Evolutionary conservation across 176 grass and related monocot genomes (phyloP).

Genomic region (Secale cereale): DNA sequence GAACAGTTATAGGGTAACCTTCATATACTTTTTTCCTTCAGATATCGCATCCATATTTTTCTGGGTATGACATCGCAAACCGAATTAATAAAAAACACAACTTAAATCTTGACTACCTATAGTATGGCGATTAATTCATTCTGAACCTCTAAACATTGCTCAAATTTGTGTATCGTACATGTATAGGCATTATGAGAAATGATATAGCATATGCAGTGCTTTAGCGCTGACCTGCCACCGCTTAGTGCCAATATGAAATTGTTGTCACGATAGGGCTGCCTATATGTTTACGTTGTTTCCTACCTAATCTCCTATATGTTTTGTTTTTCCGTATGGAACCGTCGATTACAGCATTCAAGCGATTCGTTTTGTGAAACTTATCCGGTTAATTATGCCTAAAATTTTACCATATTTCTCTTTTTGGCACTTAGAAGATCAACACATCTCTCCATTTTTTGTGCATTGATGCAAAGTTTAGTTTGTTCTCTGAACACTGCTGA

Average conservation of each 20-base stretch:
- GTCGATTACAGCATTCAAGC: neutral
- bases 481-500: neutral
- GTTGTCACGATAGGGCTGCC: constrained; percentile 81
- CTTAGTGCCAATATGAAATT: neutral
- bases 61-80: too few relatives aligned
- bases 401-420: neutral
- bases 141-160: too few relatives aligned
- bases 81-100: too few relatives aligned
- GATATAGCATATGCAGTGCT: neutral
- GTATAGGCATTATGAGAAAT: neutral
- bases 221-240: neutral
- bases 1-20: too few relatives aligned
- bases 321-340: neutral
- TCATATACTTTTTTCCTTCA: too few relatives aligned
- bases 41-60: too few relatives aligned
- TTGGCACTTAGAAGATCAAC: neutral
- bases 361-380: neutral
- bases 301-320: constrained; percentile 77
- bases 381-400: neutral
- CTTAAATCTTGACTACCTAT: too few relatives aligned
- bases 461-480: neutral
- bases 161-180: neutral
- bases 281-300: constrained; percentile 86
- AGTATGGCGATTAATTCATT: too few relatives aligned
- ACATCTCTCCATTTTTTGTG: neutral